Base-by-base conservation (phyloP, 2,329 filamentous ascomycete genomes). In the Sporothrix mexicana region DNA sequence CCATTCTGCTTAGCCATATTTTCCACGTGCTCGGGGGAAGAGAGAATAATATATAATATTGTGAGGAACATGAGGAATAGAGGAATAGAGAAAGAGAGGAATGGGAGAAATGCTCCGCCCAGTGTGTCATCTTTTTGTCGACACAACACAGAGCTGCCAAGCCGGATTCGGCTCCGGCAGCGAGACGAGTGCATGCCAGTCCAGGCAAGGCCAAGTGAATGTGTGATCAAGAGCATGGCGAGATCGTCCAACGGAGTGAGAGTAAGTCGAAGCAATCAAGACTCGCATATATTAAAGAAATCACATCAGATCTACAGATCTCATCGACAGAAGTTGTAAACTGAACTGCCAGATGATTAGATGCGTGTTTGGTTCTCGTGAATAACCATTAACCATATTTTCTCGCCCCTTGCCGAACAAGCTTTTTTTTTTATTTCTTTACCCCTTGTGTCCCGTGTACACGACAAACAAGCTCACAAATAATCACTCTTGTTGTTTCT, bases 31-130 rank as follows among this genome's bases (percentile, higher is more conserved):
- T 49, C 8, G 59, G 23, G 7, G 30, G 30, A 36, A 36, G 30
- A 36, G 30, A 36, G 30, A n/a, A 36, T 8, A 53, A 17, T 20
- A 8, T 15, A 36, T 8, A 53, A 17, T 20, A 8, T 15, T 47
- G 17, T 20, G 17, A 7, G 10, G 8, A 20, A 12, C 1, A 2
- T 9, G 51, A 53, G 51, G n/a, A 20, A 8, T n/a, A 8, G n/a
- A 53, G 17, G 20, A 13, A n/a, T 7, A 10, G 12, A 59, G 7
- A 17, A 13, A 17, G 15, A 9, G 15, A 43, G 30, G 25, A 25
- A 61, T 51, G 41, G 62, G 43, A 67, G 45, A 36, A 61, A 47
- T 61, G 41, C n/a, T 61, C 69, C 69, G 57, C 55, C 43, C 30
- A 36, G 43, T 25, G 41, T 23, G 20, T 43, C 41, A 20, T 12